Evolutionary conservation across 768 basidiomycete species (phyloP).

Genomic region (Russula emetica): DNA sequence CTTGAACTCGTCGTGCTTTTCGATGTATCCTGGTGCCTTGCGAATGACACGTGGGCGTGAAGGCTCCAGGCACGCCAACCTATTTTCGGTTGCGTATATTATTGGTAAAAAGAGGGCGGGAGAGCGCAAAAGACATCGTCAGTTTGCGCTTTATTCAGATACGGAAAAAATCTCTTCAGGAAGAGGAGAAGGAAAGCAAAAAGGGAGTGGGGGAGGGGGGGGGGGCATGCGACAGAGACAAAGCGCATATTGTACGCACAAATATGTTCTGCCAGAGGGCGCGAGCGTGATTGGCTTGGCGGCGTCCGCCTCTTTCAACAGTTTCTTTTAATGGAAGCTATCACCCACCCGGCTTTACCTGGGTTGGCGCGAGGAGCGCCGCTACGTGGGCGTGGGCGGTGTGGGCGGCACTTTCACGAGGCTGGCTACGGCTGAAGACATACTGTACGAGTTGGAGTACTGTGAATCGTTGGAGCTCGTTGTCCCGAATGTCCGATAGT

Average conservation of each 20-base stretch:
- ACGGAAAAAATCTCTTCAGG: not conserved
- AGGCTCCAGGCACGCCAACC: slow-evolving; percentile 28
- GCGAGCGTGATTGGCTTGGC: slow-evolving; percentile 9
- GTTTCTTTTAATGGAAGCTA: slow-evolving; percentile 17
- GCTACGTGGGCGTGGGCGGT: slow-evolving; percentile 25
- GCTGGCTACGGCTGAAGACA: slow-evolving; percentile 13
- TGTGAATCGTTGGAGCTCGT: no score
- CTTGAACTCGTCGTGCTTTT: slow-evolving; percentile 64
- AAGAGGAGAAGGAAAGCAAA: not conserved
- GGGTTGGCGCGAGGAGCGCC: slow-evolving; percentile 11
- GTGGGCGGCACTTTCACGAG: not conserved
- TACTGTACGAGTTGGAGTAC: not conserved
- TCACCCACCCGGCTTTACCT: slow-evolving; percentile 25
- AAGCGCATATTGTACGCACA: slow-evolving; percentile 10
- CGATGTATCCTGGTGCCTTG: slow-evolving; percentile 46
- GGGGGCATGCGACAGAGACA: not conserved
- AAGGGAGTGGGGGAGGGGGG: not conserved
- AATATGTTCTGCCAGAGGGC: slow-evolving; percentile 23
- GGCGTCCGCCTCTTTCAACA: slow-evolving; percentile 25
- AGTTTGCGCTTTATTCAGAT: not conserved
- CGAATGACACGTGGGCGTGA: slow-evolving; percentile 26
- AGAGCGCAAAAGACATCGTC: not conserved
- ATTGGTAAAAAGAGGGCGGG: not conserved
- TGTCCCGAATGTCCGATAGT: not conserved
- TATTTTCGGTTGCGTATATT: not conserved